A percentile compares a stretch with the other conserved stretches of the same genome.
Evolutionary conservation across 1,139 yeast species (phyloP).

Genomic region (Geotrichum klebahnii): DNA sequence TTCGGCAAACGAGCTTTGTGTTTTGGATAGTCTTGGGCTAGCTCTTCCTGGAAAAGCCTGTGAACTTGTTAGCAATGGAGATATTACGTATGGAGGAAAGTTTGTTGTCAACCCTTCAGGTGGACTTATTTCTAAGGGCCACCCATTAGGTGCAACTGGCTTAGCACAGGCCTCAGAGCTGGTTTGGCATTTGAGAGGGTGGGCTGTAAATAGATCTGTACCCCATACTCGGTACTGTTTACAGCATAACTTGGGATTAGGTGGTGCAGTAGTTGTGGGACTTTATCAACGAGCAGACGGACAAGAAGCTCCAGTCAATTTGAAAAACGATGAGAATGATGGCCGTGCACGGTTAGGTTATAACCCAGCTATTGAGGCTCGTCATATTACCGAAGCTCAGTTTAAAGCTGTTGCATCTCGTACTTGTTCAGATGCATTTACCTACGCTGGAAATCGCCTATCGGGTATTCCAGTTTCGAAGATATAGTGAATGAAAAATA

Average conservation of each 20-base stretch:
- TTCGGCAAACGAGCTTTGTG: conserved; percentile 34
- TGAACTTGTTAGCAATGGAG: conserved; percentile 31
- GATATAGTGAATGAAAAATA: no score
- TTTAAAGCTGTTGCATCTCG: conserved; percentile 16
- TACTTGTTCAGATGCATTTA: conserved; percentile 11
- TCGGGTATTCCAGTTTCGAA: conserved; percentile 6
- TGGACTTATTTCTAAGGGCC: conserved; percentile 35
- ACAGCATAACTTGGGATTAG: conserved; percentile 36
- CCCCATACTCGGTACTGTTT: conserved; percentile 30
- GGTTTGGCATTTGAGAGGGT: conserved; percentile 36
- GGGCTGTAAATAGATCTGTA: conserved; percentile 35
- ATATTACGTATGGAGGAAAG: conserved; percentile 34
- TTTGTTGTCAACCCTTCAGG: conserved; percentile 36
- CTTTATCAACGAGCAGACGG: conserved; percentile 31
- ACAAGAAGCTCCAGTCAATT: conserved; percentile 23
- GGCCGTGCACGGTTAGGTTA: conserved; percentile 33
- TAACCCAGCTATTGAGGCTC: conserved; percentile 35
- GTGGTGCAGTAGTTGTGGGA: conserved; percentile 33
- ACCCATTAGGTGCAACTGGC: conserved; percentile 38
- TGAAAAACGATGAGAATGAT: conserved; percentile 23
- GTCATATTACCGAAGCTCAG: conserved; percentile 27
- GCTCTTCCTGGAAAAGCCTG: conserved; percentile 32
- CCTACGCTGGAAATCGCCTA: conserved; percentile 20
- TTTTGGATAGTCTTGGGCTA: conserved; percentile 33
- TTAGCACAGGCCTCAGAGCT: conserved; percentile 35